phyloP scores from a whole-genome alignment of 805 yeast species.

The Kodamaea jinghongensis region DNA sequence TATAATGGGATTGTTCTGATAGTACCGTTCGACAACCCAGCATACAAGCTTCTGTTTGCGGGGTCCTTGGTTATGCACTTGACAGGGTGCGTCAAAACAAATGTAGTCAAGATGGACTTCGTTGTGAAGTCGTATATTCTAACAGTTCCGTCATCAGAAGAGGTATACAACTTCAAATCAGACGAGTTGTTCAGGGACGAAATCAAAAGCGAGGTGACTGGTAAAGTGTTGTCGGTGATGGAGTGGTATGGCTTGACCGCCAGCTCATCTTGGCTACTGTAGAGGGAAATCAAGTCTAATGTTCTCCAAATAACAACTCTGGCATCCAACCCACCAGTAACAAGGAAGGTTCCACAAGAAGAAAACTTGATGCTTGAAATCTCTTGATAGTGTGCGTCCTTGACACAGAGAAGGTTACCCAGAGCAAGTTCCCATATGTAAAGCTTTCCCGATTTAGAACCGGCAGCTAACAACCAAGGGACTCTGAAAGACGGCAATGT shows the following conservation, averaged over 20 bases:
- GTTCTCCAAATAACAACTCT: conserved; percentile 74
- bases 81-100: conserved; percentile 61
- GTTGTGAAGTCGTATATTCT: conserved; percentile 61
- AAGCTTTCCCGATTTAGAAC: conserved; percentile 70
- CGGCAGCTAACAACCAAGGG: conserved; percentile 71
- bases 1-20: conserved; percentile 57
- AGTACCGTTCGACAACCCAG: conserved; percentile 64
- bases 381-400: conserved; percentile 82
- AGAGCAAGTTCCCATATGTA: conserved; percentile 84
- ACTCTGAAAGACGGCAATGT: conserved; percentile 42
- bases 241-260: conserved; percentile 54
- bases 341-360: conserved; percentile 57
- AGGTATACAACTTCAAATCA: conserved; percentile 65
- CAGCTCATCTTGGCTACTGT: conserved; percentile 28
- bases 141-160: conserved; percentile 71
- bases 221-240: conserved; percentile 60
- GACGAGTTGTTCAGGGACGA: conserved; percentile 49
- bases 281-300: conserved; percentile 50
- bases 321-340: conserved; percentile 81
- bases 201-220: conserved; percentile 48
- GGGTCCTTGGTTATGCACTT: conserved; percentile 68
- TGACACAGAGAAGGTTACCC: conserved; percentile 68
- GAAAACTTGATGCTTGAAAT: conserved; percentile 60
- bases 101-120: conserved; percentile 56
- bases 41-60: conserved; percentile 70